Conservation (phyloP, 2,329 filamentous ascomycete genomes). For the Emergomyces africanus region DNA sequence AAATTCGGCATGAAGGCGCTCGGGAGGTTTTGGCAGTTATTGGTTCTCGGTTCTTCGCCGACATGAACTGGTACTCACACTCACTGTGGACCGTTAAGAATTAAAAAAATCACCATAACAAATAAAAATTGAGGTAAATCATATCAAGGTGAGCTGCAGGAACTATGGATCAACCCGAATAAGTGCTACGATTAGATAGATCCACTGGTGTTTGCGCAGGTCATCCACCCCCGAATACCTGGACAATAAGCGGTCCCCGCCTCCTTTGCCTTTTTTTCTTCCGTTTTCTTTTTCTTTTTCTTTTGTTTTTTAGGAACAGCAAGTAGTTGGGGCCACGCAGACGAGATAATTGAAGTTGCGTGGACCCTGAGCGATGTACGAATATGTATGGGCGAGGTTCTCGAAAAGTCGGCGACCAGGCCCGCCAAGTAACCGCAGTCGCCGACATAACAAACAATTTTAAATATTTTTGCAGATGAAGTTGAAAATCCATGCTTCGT, state of each 20-base stretch:
- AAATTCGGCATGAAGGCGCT: background rate
- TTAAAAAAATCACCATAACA: background rate
- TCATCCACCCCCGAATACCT: background rate
- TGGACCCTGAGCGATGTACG: background rate
- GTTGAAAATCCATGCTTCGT: background rate
- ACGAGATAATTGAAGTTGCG: background rate
- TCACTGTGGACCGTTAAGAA: background rate
- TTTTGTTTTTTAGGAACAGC: background rate
- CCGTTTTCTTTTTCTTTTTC: too few relatives aligned
- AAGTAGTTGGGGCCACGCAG: background rate
- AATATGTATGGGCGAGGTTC: background rate
- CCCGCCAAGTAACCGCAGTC: background rate
- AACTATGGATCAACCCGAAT: background rate
- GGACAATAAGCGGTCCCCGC: background rate
- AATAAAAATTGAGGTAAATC: background rate
- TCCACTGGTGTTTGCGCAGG: background rate
- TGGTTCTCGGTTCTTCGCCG: background rate
- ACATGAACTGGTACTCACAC: background rate
- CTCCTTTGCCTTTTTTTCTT: too few relatives aligned
- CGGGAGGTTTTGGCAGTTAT: background rate
- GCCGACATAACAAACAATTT: background rate
- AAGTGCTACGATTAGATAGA: background rate
- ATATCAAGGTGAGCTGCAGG: background rate
- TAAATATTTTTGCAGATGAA: background rate
- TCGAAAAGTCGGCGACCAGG: background rate